phyloP scores from a whole-genome alignment of 2,329 filamentous ascomycete genomes.

The Myrmaecium sp. region DNA sequence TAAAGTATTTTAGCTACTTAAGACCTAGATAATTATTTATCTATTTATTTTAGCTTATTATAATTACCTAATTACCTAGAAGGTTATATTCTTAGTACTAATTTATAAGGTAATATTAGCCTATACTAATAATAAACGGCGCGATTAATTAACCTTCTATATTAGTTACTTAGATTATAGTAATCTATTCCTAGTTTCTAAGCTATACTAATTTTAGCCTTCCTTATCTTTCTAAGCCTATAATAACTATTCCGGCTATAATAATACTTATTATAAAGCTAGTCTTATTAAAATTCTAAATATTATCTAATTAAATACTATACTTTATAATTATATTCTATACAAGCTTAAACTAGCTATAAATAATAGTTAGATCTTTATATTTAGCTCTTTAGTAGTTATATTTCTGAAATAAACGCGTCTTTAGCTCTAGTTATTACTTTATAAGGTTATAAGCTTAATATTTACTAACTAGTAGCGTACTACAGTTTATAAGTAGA shows the following conservation, averaged over 20 bases:
- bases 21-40: too few species aligned
- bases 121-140: too few species aligned
- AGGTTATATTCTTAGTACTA: too few species aligned
- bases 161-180: slow-evolving; percentile 1
- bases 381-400: slow-evolving; percentile 1
- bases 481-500: background rate
- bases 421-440: background rate
- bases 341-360: background rate
- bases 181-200: background rate
- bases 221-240: background rate
- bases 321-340: slow-evolving; percentile 1
- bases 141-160: background rate
- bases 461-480: background rate
- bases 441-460: background rate
- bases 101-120: too few species aligned
- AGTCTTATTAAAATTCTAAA: slow-evolving; percentile 1
- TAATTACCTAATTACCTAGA: too few species aligned
- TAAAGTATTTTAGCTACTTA: too few species aligned
- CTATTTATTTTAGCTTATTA: too few species aligned
- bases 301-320: background rate
- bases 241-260: slow-evolving; percentile 1
- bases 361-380: background rate
- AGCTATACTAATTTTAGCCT: background rate
- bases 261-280: slow-evolving; percentile 1
- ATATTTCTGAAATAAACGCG: too few species aligned